Conservation (phyloP, 352 stramenopile species). For the Phytophthora europaea region DNA sequence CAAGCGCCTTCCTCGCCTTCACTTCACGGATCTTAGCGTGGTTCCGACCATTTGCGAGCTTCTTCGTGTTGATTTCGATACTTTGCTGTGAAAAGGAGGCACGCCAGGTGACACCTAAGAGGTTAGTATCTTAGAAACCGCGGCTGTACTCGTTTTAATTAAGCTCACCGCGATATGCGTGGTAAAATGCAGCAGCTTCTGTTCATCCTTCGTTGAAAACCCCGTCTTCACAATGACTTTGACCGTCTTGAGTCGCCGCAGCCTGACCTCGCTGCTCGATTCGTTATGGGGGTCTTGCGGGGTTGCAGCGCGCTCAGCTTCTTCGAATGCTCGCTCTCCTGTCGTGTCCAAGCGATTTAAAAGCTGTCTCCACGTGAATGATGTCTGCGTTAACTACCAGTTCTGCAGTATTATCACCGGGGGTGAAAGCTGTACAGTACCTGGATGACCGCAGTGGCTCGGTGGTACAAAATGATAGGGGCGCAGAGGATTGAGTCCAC, state of each 20-base stretch:
- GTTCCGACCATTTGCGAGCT: slow-evolving; percentile 37
- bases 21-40: slow-evolving; percentile 57
- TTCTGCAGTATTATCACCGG: background rate
- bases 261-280: slow-evolving; percentile 44
- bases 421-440: slow-evolving; percentile 17
- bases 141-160: background rate
- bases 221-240: slow-evolving; percentile 40
- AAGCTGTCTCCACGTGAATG: slow-evolving; percentile 31
- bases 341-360: slow-evolving; percentile 58
- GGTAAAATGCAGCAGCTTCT: slow-evolving; percentile 74
- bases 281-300: slow-evolving; percentile 38
- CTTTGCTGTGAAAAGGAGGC: slow-evolving; percentile 42
- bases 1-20: slow-evolving; percentile 55
- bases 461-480: slow-evolving; percentile 62
- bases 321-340: slow-evolving; percentile 16
- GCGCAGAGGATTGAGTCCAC: slow-evolving; percentile 71
- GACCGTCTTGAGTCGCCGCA: slow-evolving; percentile 44
- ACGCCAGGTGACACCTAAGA: background rate
- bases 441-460: slow-evolving; percentile 68
- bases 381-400: background rate
- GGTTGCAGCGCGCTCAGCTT: slow-evolving; percentile 11
- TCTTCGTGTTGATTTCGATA: slow-evolving; percentile 62
- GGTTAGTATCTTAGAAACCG: background rate
- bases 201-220: slow-evolving; percentile 71
- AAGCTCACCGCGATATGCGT: slow-evolving; percentile 55